A percentile compares a stretch with the other conserved stretches of the same genome.
phyloP scores from a whole-genome alignment of 768 basidiomycete genomes.

The Astraeus odoratus region DNA sequence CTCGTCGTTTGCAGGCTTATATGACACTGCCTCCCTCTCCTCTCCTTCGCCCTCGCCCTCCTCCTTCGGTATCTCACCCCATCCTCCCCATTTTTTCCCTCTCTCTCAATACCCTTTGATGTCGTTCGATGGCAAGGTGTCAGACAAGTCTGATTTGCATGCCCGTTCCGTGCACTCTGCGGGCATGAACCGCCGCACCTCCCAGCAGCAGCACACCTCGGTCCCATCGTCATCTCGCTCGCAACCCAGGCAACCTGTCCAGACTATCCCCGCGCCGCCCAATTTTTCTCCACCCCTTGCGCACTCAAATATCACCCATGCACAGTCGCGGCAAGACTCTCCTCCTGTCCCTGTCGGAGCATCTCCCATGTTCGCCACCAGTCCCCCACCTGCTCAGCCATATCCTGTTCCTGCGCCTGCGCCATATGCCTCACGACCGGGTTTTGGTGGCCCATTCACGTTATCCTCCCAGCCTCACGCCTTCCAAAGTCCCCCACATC shows the following conservation, averaged over 20 bases:
- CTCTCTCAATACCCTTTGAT: constrained; percentile 1
- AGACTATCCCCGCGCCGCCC: constrained; percentile 1
- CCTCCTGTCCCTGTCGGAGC: not conserved
- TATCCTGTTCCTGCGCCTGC: constrained; percentile 21
- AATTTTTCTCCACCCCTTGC: not conserved
- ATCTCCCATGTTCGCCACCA: constrained; percentile 18
- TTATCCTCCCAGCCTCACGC: constrained; percentile 35
- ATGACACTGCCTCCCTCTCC: not conserved
- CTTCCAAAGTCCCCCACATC: constrained; percentile 24
- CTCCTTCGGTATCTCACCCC: not conserved
- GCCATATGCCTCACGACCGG: constrained; percentile 28
- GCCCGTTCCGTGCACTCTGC: not conserved
- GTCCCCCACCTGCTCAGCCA: constrained; percentile 11
- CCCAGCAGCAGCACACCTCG: constrained; percentile 2
- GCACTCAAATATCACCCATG: not conserved
- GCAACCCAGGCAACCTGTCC: constrained; percentile 2
- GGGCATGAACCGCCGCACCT: not conserved
- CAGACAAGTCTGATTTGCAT: constrained; percentile 1
- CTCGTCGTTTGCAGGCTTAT: constrained; percentile 5
- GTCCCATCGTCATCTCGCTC: not conserved
- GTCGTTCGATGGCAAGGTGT: constrained; percentile 2
- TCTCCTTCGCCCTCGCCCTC: not conserved
- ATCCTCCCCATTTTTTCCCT: not conserved
- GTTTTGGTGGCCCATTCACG: constrained; percentile 41
- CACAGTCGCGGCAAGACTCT: not conserved